Conservation (phyloP, 441 rosid species). For the Populus trichocarpa region DNA sequence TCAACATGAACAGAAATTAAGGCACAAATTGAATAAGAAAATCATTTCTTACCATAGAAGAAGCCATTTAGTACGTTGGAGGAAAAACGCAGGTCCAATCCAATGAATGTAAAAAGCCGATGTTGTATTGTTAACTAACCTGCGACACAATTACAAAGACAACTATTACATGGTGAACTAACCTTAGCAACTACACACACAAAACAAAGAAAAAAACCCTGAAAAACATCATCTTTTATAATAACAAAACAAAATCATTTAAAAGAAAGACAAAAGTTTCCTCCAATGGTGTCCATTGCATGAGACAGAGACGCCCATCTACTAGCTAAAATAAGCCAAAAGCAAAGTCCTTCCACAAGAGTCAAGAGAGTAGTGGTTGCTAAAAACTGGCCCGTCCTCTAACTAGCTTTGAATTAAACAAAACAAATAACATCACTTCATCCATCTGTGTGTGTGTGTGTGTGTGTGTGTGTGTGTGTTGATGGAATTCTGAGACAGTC, state of each 20-base stretch:
- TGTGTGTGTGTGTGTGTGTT: not conserved
- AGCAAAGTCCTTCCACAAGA: too few species aligned
- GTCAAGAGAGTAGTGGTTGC: too few species aligned
- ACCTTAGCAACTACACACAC: not conserved
- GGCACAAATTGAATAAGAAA: not conserved
- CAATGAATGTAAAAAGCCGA: not conserved
- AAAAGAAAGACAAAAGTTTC: not conserved
- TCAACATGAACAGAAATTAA: not conserved
- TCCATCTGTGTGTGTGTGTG: too few species aligned
- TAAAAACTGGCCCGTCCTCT: too few species aligned
- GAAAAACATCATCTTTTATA: not conserved
- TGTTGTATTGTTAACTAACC: not conserved
- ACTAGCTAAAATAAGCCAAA: too few species aligned
- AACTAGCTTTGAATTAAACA: too few species aligned
- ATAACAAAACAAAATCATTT: not conserved
- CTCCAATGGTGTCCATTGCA: not conserved
- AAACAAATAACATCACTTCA: too few species aligned
- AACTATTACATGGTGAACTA: not conserved
- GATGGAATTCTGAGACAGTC: not conserved
- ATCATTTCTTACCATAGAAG: slow-evolving; percentile 24
- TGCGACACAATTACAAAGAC: not conserved
- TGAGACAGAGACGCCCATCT: not conserved
- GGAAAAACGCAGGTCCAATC: not conserved
- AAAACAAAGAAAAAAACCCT: not conserved
- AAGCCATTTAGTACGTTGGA: slow-evolving; percentile 23